Evolutionary conservation across 2,329 filamentous ascomycete genomes (phyloP).

Genomic region (Clonostachys rhizophaga): DNA sequence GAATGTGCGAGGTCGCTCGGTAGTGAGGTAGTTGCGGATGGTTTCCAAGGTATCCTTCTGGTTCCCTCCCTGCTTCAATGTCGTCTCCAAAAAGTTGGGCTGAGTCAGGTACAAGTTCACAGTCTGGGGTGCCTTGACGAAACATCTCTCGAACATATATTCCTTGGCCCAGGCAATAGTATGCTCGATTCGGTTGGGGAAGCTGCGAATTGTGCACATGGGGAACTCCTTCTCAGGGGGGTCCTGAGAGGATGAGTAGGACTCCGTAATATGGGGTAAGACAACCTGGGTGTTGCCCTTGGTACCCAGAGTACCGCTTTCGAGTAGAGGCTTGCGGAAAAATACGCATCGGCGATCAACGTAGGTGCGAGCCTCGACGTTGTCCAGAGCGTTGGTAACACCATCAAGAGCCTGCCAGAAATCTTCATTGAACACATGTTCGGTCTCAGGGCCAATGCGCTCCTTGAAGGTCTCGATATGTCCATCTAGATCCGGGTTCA

Average conservation of each 20-base stretch:
- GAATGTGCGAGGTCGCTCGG: conserved; percentile 85
- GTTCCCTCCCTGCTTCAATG: conserved; percentile 88
- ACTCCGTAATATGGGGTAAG: conserved; percentile 86
- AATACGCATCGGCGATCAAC: conserved; percentile 96
- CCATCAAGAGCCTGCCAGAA: conserved; percentile 89
- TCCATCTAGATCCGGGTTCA: conserved; percentile 89
- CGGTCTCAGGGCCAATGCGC: conserved; percentile 85
- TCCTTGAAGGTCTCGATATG: conserved; percentile 86
- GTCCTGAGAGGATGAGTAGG: conserved; percentile 92
- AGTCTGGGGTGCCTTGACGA: conserved; percentile 88
- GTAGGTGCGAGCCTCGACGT: conserved; percentile 94
- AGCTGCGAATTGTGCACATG: conserved; percentile 96
- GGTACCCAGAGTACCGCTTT: conserved; percentile 96
- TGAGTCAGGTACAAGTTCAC: conserved; percentile 93
- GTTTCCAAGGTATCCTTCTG: conserved; percentile 92
- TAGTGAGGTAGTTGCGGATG: conserved; percentile 84
- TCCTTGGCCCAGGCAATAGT: conserved; percentile 98
- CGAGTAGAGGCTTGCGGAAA: conserved; percentile 93
- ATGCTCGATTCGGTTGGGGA: conserved; percentile 97
- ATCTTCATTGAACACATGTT: conserved; percentile 87
- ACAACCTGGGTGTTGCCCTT: conserved; percentile 99
- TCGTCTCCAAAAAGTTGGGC: conserved; percentile 82
- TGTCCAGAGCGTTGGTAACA: conserved; percentile 95
- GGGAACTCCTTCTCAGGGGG: conserved; percentile 98
- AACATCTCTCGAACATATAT: conserved; percentile 82